phyloP scores from a whole-genome alignment of 2,329 filamentous ascomycete genomes.

The Trichoderma afroharzianum region DNA sequence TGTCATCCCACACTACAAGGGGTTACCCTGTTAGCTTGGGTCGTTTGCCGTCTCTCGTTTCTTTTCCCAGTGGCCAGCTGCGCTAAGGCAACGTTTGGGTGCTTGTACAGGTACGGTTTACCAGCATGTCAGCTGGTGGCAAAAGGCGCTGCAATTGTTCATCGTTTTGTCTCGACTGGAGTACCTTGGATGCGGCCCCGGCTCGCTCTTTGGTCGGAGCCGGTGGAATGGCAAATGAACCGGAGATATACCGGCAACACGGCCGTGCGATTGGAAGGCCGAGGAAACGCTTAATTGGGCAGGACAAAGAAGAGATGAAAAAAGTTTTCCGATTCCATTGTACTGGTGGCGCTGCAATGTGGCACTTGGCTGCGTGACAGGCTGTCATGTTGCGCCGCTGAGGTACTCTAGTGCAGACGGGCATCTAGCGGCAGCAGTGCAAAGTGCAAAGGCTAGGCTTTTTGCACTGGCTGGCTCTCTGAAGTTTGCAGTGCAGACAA shows the following conservation, averaged over 20 bases:
- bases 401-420: neutral
- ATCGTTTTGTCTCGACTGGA: neutral
- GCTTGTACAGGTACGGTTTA: neutral
- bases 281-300: neutral
- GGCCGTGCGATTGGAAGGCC: neutral
- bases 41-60: constrained; percentile 2
- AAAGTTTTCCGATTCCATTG: neutral
- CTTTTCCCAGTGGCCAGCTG: neutral
- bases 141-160: neutral
- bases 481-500: constrained; percentile 1
- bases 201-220: neutral
- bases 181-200: neutral
- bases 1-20: constrained; percentile 2
- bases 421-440: neutral
- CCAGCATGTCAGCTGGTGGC: constrained; percentile 5
- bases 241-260: constrained; percentile 3
- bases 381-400: constrained; percentile 13
- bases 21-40: neutral
- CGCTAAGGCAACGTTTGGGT: neutral
- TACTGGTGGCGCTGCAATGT: constrained; percentile 5
- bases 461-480: constrained; percentile 3
- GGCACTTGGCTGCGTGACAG: constrained; percentile 11
- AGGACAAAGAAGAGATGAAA: neutral
- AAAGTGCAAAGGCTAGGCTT: neutral
- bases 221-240: neutral